Percentiles rank a stretch among this genome's conserved stretches.
Conservation (phyloP, 768 basidiomycete genomes). For the Lactarius psammicola region DNA sequence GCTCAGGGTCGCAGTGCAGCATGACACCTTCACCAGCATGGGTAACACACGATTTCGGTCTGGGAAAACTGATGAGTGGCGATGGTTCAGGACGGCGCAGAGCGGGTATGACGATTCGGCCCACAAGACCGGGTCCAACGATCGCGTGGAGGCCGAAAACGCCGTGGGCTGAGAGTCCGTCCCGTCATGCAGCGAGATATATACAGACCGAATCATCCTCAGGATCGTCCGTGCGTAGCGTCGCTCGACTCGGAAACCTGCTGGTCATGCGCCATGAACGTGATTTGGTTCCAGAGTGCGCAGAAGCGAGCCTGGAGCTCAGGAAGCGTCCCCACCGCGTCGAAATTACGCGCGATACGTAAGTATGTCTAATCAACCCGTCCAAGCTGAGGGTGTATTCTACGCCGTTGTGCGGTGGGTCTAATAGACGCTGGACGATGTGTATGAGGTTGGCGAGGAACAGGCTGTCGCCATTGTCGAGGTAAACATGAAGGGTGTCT, state of each 20-base stretch:
- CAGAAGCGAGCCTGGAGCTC: constrained; percentile 20
- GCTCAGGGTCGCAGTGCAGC: background rate
- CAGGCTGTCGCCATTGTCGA: constrained; percentile 21
- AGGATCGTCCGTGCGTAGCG: constrained; percentile 21
- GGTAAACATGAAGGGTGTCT: constrained; percentile 7
- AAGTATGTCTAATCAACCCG: constrained; percentile 21
- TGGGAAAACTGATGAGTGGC: background rate
- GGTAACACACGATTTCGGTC: background rate
- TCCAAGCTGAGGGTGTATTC: constrained; percentile 11
- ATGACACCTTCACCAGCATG: background rate
- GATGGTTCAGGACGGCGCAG: constrained; percentile 12
- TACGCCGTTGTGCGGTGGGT: background rate
- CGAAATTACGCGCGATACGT: constrained; percentile 18
- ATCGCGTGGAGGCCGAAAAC: constrained; percentile 22
- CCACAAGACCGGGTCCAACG: constrained; percentile 22
- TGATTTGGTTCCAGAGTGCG: constrained; percentile 19
- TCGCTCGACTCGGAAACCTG: constrained; percentile 17
- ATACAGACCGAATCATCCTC: constrained; percentile 20
- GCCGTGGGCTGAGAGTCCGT: constrained; percentile 19
- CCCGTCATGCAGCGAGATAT: constrained; percentile 21
- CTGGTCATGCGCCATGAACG: constrained; percentile 8
- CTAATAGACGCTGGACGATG: constrained; percentile 10
- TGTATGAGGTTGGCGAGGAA: constrained; percentile 24
- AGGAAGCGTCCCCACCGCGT: constrained; percentile 11
- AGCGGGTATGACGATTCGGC: constrained; percentile 17